Conservation (phyloP, 441 rosid species). For the Euphorbia celastroides region DNA sequence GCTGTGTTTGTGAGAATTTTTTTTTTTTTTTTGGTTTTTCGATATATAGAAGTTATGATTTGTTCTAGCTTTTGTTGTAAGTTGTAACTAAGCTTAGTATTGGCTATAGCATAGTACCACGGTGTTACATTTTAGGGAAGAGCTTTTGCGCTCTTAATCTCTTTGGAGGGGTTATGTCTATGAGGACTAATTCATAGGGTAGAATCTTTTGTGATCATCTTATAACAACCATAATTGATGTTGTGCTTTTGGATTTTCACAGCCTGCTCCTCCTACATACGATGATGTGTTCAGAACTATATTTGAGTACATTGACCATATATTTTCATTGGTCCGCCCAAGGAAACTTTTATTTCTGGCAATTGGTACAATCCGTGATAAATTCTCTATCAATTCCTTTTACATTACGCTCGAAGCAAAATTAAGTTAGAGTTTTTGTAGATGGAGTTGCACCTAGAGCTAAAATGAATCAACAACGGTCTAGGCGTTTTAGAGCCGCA, state of each 20-base stretch:
- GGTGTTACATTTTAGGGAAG: background rate
- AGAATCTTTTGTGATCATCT: background rate
- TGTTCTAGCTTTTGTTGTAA: background rate
- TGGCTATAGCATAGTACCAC: background rate
- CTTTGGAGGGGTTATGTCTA: background rate
- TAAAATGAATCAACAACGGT: slow-evolving; percentile 97
- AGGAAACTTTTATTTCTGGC: slow-evolving; percentile 93
- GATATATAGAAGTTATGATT: background rate
- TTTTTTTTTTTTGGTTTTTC: background rate
- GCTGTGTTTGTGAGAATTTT: background rate
- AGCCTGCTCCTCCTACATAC: slow-evolving; percentile 88
- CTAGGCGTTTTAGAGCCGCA: slow-evolving; percentile 94
- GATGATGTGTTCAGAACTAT: slow-evolving; percentile 81
- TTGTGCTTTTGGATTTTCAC: slow-evolving; percentile 23
- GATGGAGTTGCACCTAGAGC: slow-evolving; percentile 99
- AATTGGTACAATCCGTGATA: slow-evolving; percentile 50
- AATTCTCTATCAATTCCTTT: background rate
- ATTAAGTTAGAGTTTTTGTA: slow-evolving; percentile 21
- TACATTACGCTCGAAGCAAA: background rate
- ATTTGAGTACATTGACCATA: slow-evolving; percentile 86
- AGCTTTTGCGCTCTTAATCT: background rate
- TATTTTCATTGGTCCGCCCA: slow-evolving; percentile 84
- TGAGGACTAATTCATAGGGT: background rate
- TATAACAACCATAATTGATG: background rate
- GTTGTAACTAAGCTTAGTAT: background rate